phyloP scores from a whole-genome alignment of 1,139 yeast genomes.

The Yamadazyma oceani region DNA sequence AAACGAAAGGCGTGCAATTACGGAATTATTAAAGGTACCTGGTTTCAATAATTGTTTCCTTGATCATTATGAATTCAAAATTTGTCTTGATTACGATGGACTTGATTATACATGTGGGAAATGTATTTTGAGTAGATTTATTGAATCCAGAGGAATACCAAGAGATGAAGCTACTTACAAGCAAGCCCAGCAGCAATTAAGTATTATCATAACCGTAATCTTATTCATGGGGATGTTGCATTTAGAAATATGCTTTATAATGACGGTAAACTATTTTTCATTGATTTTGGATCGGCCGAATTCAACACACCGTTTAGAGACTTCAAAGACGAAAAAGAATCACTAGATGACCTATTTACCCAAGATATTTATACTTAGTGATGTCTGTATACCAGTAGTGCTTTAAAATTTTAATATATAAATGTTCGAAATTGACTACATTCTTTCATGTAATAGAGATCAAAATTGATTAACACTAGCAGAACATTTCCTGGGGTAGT shows the following conservation, averaged over 20 bases:
- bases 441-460: too few relatives aligned
- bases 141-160: not conserved
- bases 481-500: slow-evolving; percentile 78
- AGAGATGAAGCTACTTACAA: not conserved
- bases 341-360: too few relatives aligned
- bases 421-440: too few relatives aligned
- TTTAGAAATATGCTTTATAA: not conserved
- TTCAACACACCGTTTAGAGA: too few relatives aligned
- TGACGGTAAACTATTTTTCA: not conserved
- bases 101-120: too few relatives aligned
- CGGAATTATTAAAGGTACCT: not conserved
- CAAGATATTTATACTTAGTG: too few relatives aligned
- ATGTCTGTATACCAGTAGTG: too few relatives aligned
- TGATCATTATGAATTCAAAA: not conserved
- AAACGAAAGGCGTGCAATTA: too few relatives aligned
- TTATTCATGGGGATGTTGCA: not conserved
- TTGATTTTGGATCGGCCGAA: not conserved
- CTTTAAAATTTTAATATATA: too few relatives aligned
- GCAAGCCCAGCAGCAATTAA: not conserved
- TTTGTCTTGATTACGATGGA: not conserved
- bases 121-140: not conserved
- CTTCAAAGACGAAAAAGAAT: too few relatives aligned
- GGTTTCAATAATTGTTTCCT: slow-evolving; percentile 1
- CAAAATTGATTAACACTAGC: too few relatives aligned
- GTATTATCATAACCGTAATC: not conserved